These are phyloP conservation scores for Teunomyces pallodes DNA, from an alignment of 805 yeast species.

Conservation along the genomic window DNA sequence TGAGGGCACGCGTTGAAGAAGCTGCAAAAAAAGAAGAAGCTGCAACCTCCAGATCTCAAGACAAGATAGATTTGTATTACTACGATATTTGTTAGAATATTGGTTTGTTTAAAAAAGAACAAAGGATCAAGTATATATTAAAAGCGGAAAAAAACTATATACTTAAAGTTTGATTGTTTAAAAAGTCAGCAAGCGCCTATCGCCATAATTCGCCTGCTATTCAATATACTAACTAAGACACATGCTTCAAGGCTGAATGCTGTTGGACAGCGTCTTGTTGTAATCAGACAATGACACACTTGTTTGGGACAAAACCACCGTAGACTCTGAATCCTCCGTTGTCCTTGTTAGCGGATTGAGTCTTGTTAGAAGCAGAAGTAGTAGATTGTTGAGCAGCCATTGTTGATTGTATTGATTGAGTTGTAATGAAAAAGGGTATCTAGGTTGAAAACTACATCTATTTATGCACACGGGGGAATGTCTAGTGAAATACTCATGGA, in stretches of 20 bases:
- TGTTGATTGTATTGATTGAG: neutral
- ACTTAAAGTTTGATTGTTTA: neutral
- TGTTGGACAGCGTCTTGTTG: neutral
- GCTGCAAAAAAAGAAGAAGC: neutral
- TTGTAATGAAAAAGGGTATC: neutral
- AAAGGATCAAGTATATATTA: neutral
- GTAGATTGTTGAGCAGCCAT: slow-evolving; percentile 4
- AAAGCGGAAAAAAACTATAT: neutral
- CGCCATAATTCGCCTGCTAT: neutral
- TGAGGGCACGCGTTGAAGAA: slow-evolving; percentile 2
- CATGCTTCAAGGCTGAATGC: neutral
- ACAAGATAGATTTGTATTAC: no score
- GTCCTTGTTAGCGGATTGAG: slow-evolving; percentile 6
- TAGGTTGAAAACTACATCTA: neutral
- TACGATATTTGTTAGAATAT: no score
- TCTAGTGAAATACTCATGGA: no score
- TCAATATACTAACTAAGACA: neutral
- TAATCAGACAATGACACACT: slow-evolving; percentile 2
- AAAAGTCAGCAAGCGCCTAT: no score
- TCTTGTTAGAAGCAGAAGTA: slow-evolving; percentile 3
- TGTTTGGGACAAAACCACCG: neutral
- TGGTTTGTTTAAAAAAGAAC: no score
- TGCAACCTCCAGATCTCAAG: neutral
- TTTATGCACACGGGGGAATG: neutral
- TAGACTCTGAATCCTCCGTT: neutral